phyloP scores from a whole-genome alignment of 768 basidiomycete genomes.

The Suillus lakei region DNA sequence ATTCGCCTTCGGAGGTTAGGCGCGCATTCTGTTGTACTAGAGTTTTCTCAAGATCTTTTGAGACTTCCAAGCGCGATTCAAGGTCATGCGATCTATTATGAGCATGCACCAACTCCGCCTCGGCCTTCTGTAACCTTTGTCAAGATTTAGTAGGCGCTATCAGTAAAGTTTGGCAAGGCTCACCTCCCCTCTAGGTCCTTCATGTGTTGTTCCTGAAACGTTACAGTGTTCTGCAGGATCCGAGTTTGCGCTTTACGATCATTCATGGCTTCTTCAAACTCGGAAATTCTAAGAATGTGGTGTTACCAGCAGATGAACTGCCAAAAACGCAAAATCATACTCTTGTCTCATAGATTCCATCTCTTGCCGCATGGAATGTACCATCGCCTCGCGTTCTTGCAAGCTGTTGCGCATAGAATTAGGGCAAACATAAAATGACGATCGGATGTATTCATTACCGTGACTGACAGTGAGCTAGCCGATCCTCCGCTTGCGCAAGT shows the following conservation, averaged over 20 bases:
- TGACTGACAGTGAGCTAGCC: slow-evolving; percentile 24
- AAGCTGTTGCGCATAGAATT: slow-evolving; percentile 21
- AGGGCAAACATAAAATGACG: slow-evolving; percentile 10
- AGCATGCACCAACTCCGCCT: slow-evolving; percentile 22
- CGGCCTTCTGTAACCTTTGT: slow-evolving; percentile 20
- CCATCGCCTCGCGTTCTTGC: slow-evolving; percentile 29
- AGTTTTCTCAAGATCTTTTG: slow-evolving; percentile 27
- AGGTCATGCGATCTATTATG: slow-evolving; percentile 30
- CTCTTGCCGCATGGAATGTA: slow-evolving; percentile 36
- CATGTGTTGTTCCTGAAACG: slow-evolving; percentile 34
- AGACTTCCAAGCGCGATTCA: slow-evolving; percentile 31
- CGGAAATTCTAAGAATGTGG: slow-evolving; percentile 23
- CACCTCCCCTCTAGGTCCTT: slow-evolving; percentile 33
- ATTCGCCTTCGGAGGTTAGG: slow-evolving; percentile 31
- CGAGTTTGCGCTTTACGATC: slow-evolving; percentile 33
- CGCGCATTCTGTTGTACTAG: slow-evolving; percentile 29
- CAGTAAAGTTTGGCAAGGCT: not conserved
- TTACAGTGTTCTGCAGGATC: slow-evolving; percentile 33
- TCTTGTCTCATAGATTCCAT: slow-evolving; percentile 34
- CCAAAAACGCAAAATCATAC: slow-evolving; percentile 17
- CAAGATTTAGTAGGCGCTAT: slow-evolving; percentile 15
- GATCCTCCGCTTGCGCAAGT: slow-evolving; percentile 33
- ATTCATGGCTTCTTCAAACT: slow-evolving; percentile 25
- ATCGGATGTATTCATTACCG: slow-evolving; percentile 18
- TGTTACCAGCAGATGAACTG: slow-evolving; percentile 17